These are phyloP conservation scores for Sextonia rubra DNA, from an alignment of 164 flowering plant species.

Conservation along the genomic window DNA sequence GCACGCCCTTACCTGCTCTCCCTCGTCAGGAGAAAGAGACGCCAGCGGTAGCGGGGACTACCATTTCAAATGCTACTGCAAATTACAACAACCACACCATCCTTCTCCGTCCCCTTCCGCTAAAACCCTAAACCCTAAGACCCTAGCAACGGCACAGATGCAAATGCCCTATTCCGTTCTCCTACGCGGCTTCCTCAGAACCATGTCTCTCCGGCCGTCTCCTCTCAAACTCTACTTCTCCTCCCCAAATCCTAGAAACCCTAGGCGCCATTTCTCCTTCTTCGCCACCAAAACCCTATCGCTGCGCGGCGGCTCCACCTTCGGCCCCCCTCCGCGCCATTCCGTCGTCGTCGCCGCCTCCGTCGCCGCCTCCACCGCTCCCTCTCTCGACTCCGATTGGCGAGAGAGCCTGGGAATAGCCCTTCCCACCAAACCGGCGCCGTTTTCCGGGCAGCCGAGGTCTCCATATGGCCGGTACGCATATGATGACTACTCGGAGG, in stretches of 20 bases:
- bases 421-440: slow-evolving; percentile 16
- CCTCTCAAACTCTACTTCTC: background rate
- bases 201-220: slow-evolving; percentile 19
- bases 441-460: slow-evolving; percentile 17
- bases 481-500: slow-evolving; percentile 39
- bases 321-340: slow-evolving; percentile 57
- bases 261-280: slow-evolving; percentile 17
- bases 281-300: slow-evolving; percentile 40
- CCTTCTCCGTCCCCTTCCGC: background rate
- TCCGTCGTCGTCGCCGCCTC: slow-evolving; percentile 27
- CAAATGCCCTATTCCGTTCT: background rate
- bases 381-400: slow-evolving; percentile 17
- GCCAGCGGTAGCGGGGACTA: background rate
- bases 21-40: background rate
- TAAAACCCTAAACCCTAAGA: no score
- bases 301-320: slow-evolving; percentile 32
- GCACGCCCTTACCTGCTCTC: no score
- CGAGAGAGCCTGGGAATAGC: slow-evolving; percentile 12
- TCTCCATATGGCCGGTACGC: slow-evolving; percentile 20
- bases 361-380: slow-evolving; percentile 16
- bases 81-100: background rate
- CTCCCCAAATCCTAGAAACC: slow-evolving; percentile 19
- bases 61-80: background rate
- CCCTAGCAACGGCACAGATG: no score
- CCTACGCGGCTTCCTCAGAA: slow-evolving; percentile 7